A percentile compares a stretch with the other conserved stretches of the same genome.
These are phyloP conservation scores for Fusarium temperatum DNA, from an alignment of 2,329 filamentous ascomycete genomes.

Conservation along the genomic window DNA sequence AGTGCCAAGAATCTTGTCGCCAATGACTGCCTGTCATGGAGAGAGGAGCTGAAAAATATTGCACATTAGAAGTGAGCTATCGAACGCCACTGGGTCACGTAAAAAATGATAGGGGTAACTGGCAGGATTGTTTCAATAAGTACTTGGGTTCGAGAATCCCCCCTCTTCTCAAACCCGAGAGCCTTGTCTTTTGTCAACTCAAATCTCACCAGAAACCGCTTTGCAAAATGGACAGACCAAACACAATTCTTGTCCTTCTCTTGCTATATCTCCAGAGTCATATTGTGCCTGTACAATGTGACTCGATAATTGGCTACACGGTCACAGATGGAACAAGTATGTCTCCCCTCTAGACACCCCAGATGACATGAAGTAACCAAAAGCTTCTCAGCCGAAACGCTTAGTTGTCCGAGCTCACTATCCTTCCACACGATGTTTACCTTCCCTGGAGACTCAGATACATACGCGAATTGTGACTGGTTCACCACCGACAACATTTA, in stretches of 20 bases:
- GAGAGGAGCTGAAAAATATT: neutral
- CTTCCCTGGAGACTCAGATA: neutral
- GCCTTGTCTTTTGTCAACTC: neutral
- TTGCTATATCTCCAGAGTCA: accelerated
- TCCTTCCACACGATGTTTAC: neutral
- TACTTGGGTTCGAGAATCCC: neutral
- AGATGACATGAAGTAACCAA: neutral
- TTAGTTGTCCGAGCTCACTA: neutral
- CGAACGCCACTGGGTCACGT: neutral
- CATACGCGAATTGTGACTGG: neutral
- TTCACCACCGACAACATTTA: neutral
- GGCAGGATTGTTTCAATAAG: neutral
- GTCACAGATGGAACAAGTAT: neutral
- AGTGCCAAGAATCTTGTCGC: neutral
- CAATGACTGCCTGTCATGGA: neutral
- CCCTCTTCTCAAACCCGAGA: neutral
- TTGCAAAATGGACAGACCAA: accelerated
- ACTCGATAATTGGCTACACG: neutral
- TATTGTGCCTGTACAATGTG: neutral
- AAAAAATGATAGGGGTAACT: neutral
- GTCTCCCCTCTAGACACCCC: neutral
- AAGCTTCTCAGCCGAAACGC: neutral
- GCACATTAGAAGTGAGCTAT: neutral
- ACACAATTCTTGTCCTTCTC: accelerated
- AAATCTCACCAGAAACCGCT: neutral